Evolutionary conservation across 1,139 yeast genomes (phyloP).

Genomic region (Sugiyamaella grinbergsii): DNA sequence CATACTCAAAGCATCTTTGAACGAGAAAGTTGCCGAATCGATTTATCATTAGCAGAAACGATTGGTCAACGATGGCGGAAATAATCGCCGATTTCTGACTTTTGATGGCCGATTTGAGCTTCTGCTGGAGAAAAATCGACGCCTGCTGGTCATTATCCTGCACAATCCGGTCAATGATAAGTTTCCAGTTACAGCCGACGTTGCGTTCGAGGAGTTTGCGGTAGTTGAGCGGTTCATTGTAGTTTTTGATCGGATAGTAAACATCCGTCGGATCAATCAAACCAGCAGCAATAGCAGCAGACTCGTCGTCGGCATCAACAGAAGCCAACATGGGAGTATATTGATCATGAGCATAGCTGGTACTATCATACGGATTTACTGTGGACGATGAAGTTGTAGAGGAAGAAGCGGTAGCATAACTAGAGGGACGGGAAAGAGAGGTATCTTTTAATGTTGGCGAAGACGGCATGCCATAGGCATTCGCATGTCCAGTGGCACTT

Average conservation of each 20-base stretch:
- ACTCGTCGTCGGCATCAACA: background rate
- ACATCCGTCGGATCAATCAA: slow-evolving; percentile 10
- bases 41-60: slow-evolving; percentile 42
- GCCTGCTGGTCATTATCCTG: slow-evolving; percentile 47
- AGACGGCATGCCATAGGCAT: background rate
- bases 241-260: slow-evolving; percentile 30
- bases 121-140: slow-evolving; percentile 47
- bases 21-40: slow-evolving; percentile 49
- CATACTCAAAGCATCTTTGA: slow-evolving; percentile 47
- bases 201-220: slow-evolving; percentile 37
- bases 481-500: background rate
- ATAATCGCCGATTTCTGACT: slow-evolving; percentile 42
- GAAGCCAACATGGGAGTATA: background rate
- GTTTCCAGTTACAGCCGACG: slow-evolving; percentile 39
- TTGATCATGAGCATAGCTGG: background rate
- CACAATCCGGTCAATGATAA: slow-evolving; percentile 44
- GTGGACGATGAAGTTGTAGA: slow-evolving; percentile 6
- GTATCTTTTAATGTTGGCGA: background rate
- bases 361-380: slow-evolving; percentile 1
- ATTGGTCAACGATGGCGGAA: slow-evolving; percentile 40
- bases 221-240: slow-evolving; percentile 37
- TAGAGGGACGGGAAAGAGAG: background rate
- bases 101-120: slow-evolving; percentile 42
- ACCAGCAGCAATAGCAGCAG: slow-evolving; percentile 9
- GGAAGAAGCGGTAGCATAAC: slow-evolving; percentile 16